Percentiles rank a stretch among this genome's conserved stretches.
Conservation (phyloP, 2,329 filamentous ascomycete genomes). For the Botrytis galanthina region DNA sequence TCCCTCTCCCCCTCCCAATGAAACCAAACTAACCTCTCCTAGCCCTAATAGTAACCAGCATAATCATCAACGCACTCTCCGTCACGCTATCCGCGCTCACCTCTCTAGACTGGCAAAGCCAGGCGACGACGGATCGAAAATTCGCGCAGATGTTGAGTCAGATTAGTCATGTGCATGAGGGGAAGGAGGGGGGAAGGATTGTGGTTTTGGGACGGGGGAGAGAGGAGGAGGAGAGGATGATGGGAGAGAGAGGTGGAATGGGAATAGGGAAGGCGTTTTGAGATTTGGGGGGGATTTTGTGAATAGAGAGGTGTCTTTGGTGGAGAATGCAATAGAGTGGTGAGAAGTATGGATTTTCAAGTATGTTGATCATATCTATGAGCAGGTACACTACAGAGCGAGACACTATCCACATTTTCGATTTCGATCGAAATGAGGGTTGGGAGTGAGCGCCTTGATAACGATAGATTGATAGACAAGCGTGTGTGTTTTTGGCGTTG, state of each 20-base stretch:
- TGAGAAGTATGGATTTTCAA: neutral
- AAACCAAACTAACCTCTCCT: neutral
- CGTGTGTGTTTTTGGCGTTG: neutral
- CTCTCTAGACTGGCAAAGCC: slow-evolving; percentile 31
- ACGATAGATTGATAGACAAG: neutral
- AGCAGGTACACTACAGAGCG: neutral
- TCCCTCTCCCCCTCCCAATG: no score
- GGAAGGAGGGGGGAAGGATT: slow-evolving; percentile 25
- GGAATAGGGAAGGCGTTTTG: neutral
- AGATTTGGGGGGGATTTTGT: neutral
- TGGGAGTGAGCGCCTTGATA: neutral
- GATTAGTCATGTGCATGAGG: slow-evolving; percentile 29
- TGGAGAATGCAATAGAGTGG: neutral
- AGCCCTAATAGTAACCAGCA: slow-evolving; percentile 30
- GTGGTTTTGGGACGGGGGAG: slow-evolving; percentile 22
- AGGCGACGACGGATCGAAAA: slow-evolving; percentile 27
- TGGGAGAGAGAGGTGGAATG: neutral
- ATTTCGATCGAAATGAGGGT: neutral
- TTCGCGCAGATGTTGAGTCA: slow-evolving; percentile 30
- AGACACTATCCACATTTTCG: neutral
- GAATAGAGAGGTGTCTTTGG: neutral
- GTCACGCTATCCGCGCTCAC: slow-evolving; percentile 31
- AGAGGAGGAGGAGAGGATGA: neutral
- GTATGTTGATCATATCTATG: neutral
- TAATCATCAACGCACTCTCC: slow-evolving; percentile 30